Evolutionary conservation across 2,329 filamentous ascomycete genomes (phyloP).

Genomic region (Claviceps sp.): DNA sequence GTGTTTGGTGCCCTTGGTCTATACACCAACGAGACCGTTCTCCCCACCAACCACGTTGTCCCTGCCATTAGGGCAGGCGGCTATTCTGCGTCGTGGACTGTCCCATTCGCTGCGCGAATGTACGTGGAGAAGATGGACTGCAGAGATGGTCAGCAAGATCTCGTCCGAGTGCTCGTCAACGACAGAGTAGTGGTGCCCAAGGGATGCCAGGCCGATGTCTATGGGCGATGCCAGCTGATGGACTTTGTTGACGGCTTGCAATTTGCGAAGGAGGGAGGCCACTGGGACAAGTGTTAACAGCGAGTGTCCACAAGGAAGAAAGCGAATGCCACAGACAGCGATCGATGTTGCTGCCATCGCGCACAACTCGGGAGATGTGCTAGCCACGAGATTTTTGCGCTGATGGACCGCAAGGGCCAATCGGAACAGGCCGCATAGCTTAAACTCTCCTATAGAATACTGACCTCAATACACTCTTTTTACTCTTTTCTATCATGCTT

Average conservation of each 20-base stretch:
- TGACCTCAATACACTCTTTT: too few species aligned
- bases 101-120: constrained; percentile 68
- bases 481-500: too few species aligned
- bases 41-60: constrained; percentile 37
- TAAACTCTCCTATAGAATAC: too few species aligned
- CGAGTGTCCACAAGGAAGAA: background rate
- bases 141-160: constrained; percentile 40
- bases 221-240: constrained; percentile 57
- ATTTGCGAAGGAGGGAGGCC: constrained; percentile 59
- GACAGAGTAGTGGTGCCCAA: constrained; percentile 63
- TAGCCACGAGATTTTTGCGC: too few species aligned
- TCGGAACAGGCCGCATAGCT: too few species aligned
- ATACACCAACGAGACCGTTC: constrained; percentile 50
- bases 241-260: constrained; percentile 61
- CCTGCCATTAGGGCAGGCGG: constrained; percentile 44
- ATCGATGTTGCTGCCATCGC: too few species aligned
- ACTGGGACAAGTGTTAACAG: constrained; percentile 52
- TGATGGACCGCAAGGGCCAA: too few species aligned
- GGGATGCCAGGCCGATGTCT: constrained; percentile 54
- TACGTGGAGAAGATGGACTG: constrained; percentile 86
- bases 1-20: constrained; percentile 67
- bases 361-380: too few species aligned
- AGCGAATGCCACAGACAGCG: background rate
- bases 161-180: constrained; percentile 71
- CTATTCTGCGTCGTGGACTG: constrained; percentile 64